phyloP scores from a whole-genome alignment of 2,329 filamentous ascomycete species.

The Aureobasidium pullulans region DNA sequence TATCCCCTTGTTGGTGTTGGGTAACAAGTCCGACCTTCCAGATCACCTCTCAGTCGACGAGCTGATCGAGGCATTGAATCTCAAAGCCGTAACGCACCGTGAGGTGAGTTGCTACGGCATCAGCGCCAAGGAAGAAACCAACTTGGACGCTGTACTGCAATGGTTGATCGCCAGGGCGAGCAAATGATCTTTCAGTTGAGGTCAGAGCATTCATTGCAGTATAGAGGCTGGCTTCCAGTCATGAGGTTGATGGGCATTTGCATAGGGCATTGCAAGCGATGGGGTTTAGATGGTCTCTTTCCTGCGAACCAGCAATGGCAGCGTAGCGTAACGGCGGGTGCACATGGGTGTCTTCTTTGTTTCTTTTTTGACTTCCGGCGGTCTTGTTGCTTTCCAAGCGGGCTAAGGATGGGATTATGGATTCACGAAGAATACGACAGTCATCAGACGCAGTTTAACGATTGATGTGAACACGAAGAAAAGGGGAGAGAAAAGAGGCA shows the following conservation, averaged over 20 bases:
- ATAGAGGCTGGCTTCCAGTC: background rate
- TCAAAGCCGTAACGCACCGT: constrained; percentile 81
- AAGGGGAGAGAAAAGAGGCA: background rate
- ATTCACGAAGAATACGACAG: background rate
- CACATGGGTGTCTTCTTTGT: background rate
- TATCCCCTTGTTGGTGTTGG: constrained; percentile 87
- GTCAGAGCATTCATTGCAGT: background rate
- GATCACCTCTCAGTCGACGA: constrained; percentile 89
- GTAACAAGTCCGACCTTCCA: constrained; percentile 95
- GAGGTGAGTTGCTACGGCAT: constrained; percentile 99
- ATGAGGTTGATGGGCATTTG: constrained; percentile 5
- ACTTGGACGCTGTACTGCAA: constrained; percentile 91
- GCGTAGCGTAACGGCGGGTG: background rate
- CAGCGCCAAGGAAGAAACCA: constrained; percentile 97
- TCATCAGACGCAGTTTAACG: background rate
- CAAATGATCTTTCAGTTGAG: constrained; percentile 39
- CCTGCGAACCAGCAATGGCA: constrained; percentile 10
- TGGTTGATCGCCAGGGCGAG: constrained; percentile 90
- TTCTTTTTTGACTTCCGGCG: background rate
- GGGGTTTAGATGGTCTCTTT: constrained; percentile 9
- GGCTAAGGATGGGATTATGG: background rate
- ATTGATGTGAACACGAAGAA: background rate
- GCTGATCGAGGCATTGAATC: constrained; percentile 83
- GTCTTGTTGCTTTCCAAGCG: background rate
- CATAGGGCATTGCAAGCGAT: constrained; percentile 4